Evolutionary conservation across 106 monocot species (phyloP).

Genomic region (Dendrobium nobile): DNA sequence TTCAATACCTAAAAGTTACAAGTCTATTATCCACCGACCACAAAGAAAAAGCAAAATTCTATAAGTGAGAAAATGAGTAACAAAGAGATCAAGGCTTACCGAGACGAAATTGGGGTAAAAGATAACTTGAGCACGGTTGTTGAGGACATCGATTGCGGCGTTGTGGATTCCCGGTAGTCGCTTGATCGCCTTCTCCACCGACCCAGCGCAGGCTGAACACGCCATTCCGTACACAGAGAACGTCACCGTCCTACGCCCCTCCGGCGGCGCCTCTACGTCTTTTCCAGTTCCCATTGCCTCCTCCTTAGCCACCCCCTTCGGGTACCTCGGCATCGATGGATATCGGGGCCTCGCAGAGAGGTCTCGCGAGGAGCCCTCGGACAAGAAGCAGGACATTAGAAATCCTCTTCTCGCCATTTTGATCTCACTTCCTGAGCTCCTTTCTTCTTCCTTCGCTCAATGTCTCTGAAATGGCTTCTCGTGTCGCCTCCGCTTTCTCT

Average conservation of each 20-base stretch:
- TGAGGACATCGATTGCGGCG: slow-evolving; percentile 76
- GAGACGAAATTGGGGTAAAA: slow-evolving; percentile 61
- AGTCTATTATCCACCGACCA: slow-evolving; percentile 20
- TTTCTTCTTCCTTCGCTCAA: neutral
- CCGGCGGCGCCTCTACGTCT: slow-evolving; percentile 9
- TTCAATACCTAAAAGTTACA: slow-evolving; percentile 49
- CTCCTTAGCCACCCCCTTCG: slow-evolving; percentile 29
- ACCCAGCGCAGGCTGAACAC: slow-evolving; percentile 77
- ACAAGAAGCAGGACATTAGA: slow-evolving; percentile 35
- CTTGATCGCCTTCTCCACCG: slow-evolving; percentile 90
- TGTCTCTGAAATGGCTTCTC: no score
- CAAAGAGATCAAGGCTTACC: slow-evolving; percentile 26
- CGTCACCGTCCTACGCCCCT: slow-evolving; percentile 21
- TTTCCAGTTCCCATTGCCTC: slow-evolving; percentile 26
- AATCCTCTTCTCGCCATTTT: slow-evolving; percentile 15
- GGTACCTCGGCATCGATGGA: slow-evolving; percentile 73
- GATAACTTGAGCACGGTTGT: slow-evolving; percentile 55
- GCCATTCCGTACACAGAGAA: slow-evolving; percentile 70
- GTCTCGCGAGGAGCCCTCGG: slow-evolving; percentile 5
- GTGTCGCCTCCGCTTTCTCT: no score
- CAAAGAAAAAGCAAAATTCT: no score
- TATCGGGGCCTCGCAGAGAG: slow-evolving; percentile 51
- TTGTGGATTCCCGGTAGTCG: slow-evolving; percentile 74
- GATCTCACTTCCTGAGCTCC: neutral
- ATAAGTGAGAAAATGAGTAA: slow-evolving; percentile 9